Evolutionary conservation across 2,329 filamentous ascomycete genomes (phyloP), one percentile per base, ranked within the genome.

Genomic region (Proliferodiscus dingleyae): DNA sequence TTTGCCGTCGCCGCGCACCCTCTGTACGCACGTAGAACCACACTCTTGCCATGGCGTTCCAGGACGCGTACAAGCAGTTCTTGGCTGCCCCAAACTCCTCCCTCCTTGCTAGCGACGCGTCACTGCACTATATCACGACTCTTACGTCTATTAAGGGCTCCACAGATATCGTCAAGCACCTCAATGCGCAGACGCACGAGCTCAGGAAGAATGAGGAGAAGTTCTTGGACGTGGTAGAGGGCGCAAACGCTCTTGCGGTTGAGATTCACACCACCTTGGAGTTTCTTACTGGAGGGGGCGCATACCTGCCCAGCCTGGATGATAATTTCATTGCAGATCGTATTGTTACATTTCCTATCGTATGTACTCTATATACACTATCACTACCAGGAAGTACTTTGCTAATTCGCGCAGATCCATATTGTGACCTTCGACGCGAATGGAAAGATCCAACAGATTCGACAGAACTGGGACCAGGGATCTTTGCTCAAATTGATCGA

Each of bases 391-490:
- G 4, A 16, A 29, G 24, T 18, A 16, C 16, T 41, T 10, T 24
- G 30, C 53, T 61, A 47, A 61, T 40, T 8, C 43, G 37, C 49
- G 48, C 65, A 93, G 88, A 78, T 84, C 59, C 93, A 98, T 71
- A 83, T 97, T 54, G 90, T 98, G 55, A 79, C 81, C 47, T 95
- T 96, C 68, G 79, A 94, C 66, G 64, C 68, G 54, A 68, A 84
- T 37, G 79, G 81, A 64, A 89, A 88, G 70, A 96, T 98, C 63
- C 67, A 77, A 49, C 88, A 93, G 66, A 87, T 97, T 54, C 87
- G 91, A 57, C 80, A 91, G 57, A 88, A 85, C 65, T 98, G 93
- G 93, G 93, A 98, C 65, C 93, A 98, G 68, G 90, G 83, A 50
- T 85, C 89, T 43, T 78, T 98, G 32, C 78, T 98, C 56, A 97